Conservation (phyloP, 2,329 filamentous ascomycete species). For the Talaromyces atroroseus region DNA sequence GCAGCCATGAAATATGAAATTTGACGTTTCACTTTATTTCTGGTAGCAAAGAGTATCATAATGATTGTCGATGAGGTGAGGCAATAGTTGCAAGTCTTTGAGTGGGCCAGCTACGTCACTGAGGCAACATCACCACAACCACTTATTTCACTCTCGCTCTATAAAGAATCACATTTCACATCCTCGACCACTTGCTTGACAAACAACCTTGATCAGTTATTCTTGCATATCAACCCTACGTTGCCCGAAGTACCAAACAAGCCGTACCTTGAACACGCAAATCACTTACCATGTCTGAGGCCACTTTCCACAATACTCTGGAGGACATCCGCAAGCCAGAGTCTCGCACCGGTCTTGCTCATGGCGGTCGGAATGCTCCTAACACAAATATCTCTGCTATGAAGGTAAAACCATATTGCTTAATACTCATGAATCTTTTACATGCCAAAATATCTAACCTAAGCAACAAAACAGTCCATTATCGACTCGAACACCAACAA, state of each 20-base stretch:
- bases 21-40: background rate
- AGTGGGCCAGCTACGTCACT: background rate
- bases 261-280: background rate
- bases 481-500: slow-evolving; percentile 47
- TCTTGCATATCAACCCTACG: background rate
- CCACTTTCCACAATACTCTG: slow-evolving; percentile 45
- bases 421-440: background rate
- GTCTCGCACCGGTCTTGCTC: slow-evolving; percentile 34
- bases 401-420: slow-evolving; percentile 34
- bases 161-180: background rate
- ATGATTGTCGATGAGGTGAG: background rate
- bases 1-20: background rate
- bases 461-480: slow-evolving; percentile 26
- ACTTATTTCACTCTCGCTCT: background rate
- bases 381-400: slow-evolving; percentile 42
- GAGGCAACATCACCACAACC: background rate
- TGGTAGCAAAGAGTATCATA: background rate
- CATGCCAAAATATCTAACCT: background rate
- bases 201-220: background rate
- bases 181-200: background rate
- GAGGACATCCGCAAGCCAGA: slow-evolving; percentile 47
- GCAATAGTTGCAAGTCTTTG: background rate
- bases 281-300: slow-evolving; percentile 25
- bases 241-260: background rate
- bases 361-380: slow-evolving; percentile 39